A percentile compares a stretch with the other conserved stretches of the same genome.
Conservation (phyloP, 2,329 filamentous ascomycete genomes). For the Talaromyces sp. region DNA sequence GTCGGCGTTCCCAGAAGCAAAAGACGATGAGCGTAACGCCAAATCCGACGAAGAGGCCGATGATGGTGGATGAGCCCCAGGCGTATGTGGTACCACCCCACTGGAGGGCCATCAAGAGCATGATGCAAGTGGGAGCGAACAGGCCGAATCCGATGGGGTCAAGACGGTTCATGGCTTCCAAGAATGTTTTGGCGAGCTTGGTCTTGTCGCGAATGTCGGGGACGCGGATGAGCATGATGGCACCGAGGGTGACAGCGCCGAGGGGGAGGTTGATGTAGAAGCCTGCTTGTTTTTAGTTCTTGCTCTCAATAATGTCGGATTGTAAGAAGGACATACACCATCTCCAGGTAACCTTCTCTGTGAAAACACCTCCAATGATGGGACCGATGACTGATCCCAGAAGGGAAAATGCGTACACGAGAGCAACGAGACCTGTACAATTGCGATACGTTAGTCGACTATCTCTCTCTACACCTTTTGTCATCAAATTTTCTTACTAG, state of each 20-base stretch:
- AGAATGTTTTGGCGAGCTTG: constrained; percentile 6
- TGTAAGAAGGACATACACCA: constrained; percentile 10
- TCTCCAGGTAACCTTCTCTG: constrained; percentile 12
- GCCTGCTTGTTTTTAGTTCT: constrained; percentile 1
- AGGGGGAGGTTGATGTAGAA: constrained; percentile 14
- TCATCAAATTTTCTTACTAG: background rate
- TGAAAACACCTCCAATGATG: constrained; percentile 10
- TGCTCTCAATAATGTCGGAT: background rate
- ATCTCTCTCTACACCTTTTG: background rate
- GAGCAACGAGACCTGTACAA: constrained; percentile 8
- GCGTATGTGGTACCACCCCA: constrained; percentile 13
- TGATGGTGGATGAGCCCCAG: constrained; percentile 14
- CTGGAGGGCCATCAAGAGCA: constrained; percentile 13
- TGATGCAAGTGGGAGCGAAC: constrained; percentile 10
- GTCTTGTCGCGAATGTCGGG: constrained; percentile 13
- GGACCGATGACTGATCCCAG: constrained; percentile 10
- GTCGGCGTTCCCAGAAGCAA: constrained; percentile 9
- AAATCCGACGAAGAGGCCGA: constrained; percentile 13
- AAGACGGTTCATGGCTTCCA: constrained; percentile 11
- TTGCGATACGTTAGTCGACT: background rate
- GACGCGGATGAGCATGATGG: constrained; percentile 12
- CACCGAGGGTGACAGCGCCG: background rate
- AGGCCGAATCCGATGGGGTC: constrained; percentile 10
- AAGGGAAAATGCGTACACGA: constrained; percentile 11
- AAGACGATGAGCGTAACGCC: constrained; percentile 5